Base-by-base conservation (phyloP, 306 rosid genomes). In the Pyrus betulifolia region DNA sequence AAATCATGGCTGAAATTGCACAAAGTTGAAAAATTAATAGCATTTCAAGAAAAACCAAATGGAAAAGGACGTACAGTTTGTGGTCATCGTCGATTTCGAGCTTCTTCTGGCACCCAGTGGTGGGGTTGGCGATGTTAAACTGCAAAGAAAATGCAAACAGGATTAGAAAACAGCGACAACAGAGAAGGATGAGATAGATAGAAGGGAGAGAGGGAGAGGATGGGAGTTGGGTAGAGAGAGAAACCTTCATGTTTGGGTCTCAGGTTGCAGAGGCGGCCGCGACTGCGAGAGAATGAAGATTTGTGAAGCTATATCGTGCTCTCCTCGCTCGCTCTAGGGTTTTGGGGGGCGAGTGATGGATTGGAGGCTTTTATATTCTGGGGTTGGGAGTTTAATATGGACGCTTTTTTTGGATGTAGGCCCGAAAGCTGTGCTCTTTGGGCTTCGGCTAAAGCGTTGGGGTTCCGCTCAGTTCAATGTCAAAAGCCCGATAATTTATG, bases 81-180 rank as follows among this genome's bases (percentile, higher is more conserved):
- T 87, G 91, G 69, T 87, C 91, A 80, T 87, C 91, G 57, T 87
- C 91, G 69, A 87, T 87, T 71, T 87, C 91, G 10, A 87, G 86
- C 84, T 87, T 87, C 86, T 85, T 87, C 83, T 87, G 91, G 84
- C 91, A 87, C 33, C 91, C 91, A 42, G 89, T 87, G 51, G 89
- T 87, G 44, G 91, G 91, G 76, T 87, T 85, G 17, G 91, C 91
- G 74, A 87, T 87, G 76, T 87, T 87, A 67, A 85, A 87, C 91
- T 87, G 85, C 33, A 74, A 73, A 72, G 9, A 7, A 72, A 38
- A 40, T 40, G 49, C 25, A 11, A 54, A 60, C 6, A 25, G 8
- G 13, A 21, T 2, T 30, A 11, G 14, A 35, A 52, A 11, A 5
- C 11, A 57, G 14, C 23, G 15, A 57, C 1, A 57, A 3, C 54